A percentile compares a stretch with the other conserved stretches of the same genome.
Evolutionary conservation across 2,329 filamentous ascomycete species (phyloP).

Genomic region (Exophiala spinifera): DNA sequence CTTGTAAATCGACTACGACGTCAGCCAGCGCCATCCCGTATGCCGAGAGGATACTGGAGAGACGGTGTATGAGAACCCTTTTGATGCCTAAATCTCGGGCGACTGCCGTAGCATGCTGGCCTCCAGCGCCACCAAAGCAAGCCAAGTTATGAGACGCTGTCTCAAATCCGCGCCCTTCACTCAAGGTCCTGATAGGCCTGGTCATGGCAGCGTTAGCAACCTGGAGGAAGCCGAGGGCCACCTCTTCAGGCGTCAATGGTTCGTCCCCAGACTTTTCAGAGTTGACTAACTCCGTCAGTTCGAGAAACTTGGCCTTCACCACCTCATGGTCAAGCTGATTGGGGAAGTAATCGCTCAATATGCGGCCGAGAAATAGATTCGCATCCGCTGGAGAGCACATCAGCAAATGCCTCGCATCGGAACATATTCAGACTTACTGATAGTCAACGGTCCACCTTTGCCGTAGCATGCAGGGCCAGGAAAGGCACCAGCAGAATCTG

Average conservation of each 20-base stretch:
- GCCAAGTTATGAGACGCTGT: slow-evolving; percentile 31
- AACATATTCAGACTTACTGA: too few relatives aligned
- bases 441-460: slow-evolving; percentile 81
- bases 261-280: slow-evolving; percentile 30
- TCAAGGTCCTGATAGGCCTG: slow-evolving; percentile 30
- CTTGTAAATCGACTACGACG: slow-evolving; percentile 38
- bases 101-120: slow-evolving; percentile 43
- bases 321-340: slow-evolving; percentile 55
- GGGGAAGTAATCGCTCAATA: slow-evolving; percentile 72
- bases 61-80: slow-evolving; percentile 39
- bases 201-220: slow-evolving; percentile 44
- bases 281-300: slow-evolving; percentile 45
- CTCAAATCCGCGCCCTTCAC: slow-evolving; percentile 29
- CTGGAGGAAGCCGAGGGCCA: slow-evolving; percentile 41
- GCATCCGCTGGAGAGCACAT: too few relatives aligned
- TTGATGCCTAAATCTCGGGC: slow-evolving; percentile 41
- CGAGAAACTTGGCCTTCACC: slow-evolving; percentile 39
- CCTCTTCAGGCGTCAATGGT: slow-evolving; percentile 34
- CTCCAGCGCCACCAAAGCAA: slow-evolving; percentile 36
- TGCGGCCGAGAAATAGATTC: slow-evolving; percentile 76
- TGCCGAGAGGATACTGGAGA: slow-evolving; percentile 43
- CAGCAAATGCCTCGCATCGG: too few relatives aligned
- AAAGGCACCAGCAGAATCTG: slow-evolving; percentile 83
- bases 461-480: slow-evolving; percentile 88
- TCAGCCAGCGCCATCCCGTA: slow-evolving; percentile 46